Evolutionary conservation across 2,329 filamentous ascomycete genomes (phyloP), one percentile per base, ranked within the genome.

Genomic region (Fonsecaea multimorphosa): DNA sequence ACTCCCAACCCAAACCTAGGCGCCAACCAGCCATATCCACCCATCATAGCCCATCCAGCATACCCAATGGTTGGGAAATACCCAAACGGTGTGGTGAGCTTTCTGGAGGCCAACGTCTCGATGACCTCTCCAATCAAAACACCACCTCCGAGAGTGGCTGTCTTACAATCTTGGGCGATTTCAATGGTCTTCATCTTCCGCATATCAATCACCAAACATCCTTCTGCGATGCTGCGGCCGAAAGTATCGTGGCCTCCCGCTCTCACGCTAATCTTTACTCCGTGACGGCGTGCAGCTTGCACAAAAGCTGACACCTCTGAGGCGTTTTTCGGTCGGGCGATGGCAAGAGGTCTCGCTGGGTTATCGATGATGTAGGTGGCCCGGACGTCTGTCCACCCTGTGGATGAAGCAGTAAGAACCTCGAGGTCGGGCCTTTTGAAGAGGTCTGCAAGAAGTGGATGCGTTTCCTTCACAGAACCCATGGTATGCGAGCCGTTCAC

Each of bases 11-110:
- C 58, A 29, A 52, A 53, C 27, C 46, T 60, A 2, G 58, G 29
- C 11, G 58, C 58, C 8, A 60, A 40, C 58, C 46, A 60, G 16
- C 58, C 58, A 27, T 60, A 60, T n/a, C 58, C 58, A n/a, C 58
- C 58, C 58, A 60, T 60, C 58, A 60, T 60, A 16, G 58, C 44
- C 58, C 58, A 60, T 1, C 58, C 58, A 38, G 58, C 58, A 32
- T 60, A 60, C 19, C 58, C 58, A 34, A 60, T 53, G 8, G 27
- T 40, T 24, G 58, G 58, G 6, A 60, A 22, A 22, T 60, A 60
- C 3, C 58, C 58, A 40, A 60, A 60, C 19, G 58, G 58, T 14
- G 58, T 60, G 29, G 51, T 46, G 29, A 60, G 19, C n/a, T 60
- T 53, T 16, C 9, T 44, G 3, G 31, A 19, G 19, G 40, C 34